Evolutionary conservation across 2,329 filamentous ascomycete genomes (phyloP).

Genomic region (Aschersonia sp.): DNA sequence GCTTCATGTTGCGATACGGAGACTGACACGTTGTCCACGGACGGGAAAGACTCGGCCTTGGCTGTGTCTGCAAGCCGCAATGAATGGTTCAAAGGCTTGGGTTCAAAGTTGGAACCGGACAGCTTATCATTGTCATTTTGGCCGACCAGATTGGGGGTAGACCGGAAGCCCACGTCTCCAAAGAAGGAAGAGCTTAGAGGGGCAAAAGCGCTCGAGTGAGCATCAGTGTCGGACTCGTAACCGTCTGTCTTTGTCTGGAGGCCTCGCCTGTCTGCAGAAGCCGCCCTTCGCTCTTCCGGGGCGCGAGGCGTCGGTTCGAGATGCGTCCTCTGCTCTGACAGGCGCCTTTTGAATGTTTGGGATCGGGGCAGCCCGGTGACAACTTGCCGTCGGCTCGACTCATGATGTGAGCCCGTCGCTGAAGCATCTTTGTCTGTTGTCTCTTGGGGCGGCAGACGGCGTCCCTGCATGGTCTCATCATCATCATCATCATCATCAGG

Average conservation of each 20-base stretch:
- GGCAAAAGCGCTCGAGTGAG: slow-evolving; percentile 33
- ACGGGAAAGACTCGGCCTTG: slow-evolving; percentile 16
- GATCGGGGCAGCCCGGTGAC: slow-evolving; percentile 63
- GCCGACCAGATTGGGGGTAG: neutral
- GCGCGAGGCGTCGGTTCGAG: slow-evolving; percentile 51
- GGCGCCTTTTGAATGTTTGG: slow-evolving; percentile 68
- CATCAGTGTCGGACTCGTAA: slow-evolving; percentile 9
- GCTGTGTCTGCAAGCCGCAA: slow-evolving; percentile 5
- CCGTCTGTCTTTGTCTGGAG: slow-evolving; percentile 9
- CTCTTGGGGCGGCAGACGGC: too few relatives aligned
- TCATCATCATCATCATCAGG: neutral
- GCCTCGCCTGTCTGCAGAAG: slow-evolving; percentile 44
- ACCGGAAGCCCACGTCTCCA: neutral
- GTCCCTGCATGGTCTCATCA: neutral
- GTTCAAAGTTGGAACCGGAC: neutral
- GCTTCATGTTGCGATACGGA: slow-evolving; percentile 42
- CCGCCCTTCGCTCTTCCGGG: slow-evolving; percentile 53
- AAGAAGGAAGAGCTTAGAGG: slow-evolving; percentile 15
- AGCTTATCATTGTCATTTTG: neutral
- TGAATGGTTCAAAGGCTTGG: neutral
- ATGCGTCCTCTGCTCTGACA: slow-evolving; percentile 64
- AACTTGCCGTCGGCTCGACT: slow-evolving; percentile 36
- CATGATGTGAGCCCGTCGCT: neutral
- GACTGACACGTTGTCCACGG: slow-evolving; percentile 29
- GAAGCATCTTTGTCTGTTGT: neutral